A percentile compares a stretch with the other conserved stretches of the same genome.
Evolutionary conservation across 2,329 filamentous ascomycete species (phyloP).

Genomic region (Alternaria solani): DNA sequence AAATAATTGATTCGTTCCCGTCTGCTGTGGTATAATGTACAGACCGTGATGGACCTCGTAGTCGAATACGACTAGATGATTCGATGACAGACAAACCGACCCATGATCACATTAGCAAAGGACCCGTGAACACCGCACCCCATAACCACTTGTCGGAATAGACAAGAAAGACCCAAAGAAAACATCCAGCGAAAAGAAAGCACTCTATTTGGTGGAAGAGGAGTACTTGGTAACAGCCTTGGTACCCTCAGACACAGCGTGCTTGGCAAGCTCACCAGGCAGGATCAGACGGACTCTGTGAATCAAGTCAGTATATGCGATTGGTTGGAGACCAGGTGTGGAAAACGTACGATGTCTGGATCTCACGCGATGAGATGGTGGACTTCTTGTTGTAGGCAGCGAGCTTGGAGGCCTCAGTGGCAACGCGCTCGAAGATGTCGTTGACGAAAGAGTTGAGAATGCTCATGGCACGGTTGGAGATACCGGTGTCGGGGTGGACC

Average conservation of each 20-base stretch:
- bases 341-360: constrained; percentile 84
- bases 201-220: constrained; percentile 93
- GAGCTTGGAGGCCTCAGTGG: constrained; percentile 98
- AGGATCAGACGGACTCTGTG: constrained; percentile 89
- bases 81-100: constrained; percentile 55
- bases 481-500: constrained; percentile 99
- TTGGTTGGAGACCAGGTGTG: background rate
- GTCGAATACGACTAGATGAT: constrained; percentile 50
- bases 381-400: constrained; percentile 99
- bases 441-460: constrained; percentile 99
- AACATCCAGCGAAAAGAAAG: constrained; percentile 50
- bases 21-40: constrained; percentile 54
- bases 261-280: constrained; percentile 98
- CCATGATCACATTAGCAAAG: constrained; percentile 62
- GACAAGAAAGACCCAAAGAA: constrained; percentile 62
- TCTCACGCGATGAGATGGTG: constrained; percentile 98
- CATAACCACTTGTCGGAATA: constrained; percentile 57
- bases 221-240: constrained; percentile 99
- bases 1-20: constrained; percentile 53
- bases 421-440: constrained; percentile 99
- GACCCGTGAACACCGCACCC: constrained; percentile 55
- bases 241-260: constrained; percentile 98
- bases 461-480: constrained; percentile 99
- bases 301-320: constrained; percentile 35
- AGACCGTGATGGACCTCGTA: constrained; percentile 50